These are phyloP conservation scores for Cutaneotrichosporon sp. DNA, from an alignment of 1,284 basidiomycete species.

Conservation along the genomic window DNA sequence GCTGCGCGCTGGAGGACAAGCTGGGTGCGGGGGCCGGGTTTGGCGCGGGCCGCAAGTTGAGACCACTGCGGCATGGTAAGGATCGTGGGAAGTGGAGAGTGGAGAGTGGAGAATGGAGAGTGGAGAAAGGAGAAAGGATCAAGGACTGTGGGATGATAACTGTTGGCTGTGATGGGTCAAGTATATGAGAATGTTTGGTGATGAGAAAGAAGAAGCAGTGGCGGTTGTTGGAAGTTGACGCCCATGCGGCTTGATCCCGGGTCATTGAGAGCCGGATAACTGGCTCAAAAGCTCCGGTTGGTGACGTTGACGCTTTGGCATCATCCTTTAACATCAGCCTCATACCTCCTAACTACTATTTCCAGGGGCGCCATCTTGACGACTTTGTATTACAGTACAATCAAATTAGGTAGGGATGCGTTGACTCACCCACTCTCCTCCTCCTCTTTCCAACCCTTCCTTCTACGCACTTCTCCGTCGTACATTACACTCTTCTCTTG, in stretches of 20 bases:
- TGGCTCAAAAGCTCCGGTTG: background rate
- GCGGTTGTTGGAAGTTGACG: background rate
- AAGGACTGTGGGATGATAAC: background rate
- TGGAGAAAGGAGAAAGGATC: background rate
- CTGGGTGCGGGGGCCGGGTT: constrained; percentile 18
- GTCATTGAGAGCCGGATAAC: background rate
- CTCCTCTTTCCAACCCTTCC: background rate
- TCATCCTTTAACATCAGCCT: too few relatives aligned
- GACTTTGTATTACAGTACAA: too few relatives aligned
- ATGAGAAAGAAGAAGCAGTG: background rate
- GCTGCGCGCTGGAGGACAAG: constrained; percentile 18
- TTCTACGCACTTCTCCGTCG: background rate
- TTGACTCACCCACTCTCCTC: background rate
- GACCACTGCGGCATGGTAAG: constrained; percentile 24
- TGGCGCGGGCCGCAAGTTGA: constrained; percentile 12
- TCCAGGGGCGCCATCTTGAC: too few relatives aligned
- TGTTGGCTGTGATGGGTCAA: background rate
- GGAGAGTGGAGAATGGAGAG: background rate
- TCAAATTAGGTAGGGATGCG: too few relatives aligned
- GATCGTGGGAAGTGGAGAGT: constrained; percentile 5
- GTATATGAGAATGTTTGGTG: background rate
- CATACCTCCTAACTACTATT: too few relatives aligned
- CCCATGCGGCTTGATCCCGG: too few relatives aligned
- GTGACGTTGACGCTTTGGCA: background rate
- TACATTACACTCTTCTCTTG: background rate